Conservation (phyloP, 495 filamentous ascomycete genomes). For the Podospora pseudoanserina region DNA sequence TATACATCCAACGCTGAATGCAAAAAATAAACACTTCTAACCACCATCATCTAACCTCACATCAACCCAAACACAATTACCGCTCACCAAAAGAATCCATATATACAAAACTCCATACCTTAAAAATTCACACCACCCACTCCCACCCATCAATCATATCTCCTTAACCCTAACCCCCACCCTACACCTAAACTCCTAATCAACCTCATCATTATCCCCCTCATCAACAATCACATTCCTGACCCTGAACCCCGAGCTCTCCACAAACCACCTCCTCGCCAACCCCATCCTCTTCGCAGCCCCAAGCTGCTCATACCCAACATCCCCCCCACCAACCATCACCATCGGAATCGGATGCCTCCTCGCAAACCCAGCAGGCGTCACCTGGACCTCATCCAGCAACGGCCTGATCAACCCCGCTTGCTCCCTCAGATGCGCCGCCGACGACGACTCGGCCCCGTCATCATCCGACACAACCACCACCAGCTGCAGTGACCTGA, state of each 20-base stretch:
- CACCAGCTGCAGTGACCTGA: constrained; percentile 67
- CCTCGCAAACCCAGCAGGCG: constrained; percentile 66
- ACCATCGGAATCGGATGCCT: constrained; percentile 75
- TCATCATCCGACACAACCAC: constrained; percentile 69
- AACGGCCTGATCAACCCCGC: constrained; percentile 56
- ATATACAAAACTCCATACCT: not conserved
- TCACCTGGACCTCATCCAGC: constrained; percentile 71
- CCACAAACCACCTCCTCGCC: constrained; percentile 71
- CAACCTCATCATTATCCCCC: constrained; percentile 17
- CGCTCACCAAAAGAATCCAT: not conserved
- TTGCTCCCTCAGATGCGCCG: constrained; percentile 8
- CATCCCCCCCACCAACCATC: constrained; percentile 75
- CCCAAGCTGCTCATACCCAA: constrained; percentile 59
- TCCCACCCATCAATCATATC: not conserved
- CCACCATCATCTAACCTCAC: not conserved
- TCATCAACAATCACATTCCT: constrained; percentile 71
- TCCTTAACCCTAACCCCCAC: not conserved
- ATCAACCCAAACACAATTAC: not conserved
- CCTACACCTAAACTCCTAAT: not conserved
- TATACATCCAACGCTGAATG: not conserved
- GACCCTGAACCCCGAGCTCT: constrained; percentile 75
- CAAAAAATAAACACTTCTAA: not conserved
- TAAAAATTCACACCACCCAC: not conserved
- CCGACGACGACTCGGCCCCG: constrained; percentile 36
- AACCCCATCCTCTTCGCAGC: constrained; percentile 63